Percentiles rank a stretch among this genome's conserved stretches.
phyloP scores from a whole-genome alignment of 768 basidiomycete species.

The Botryobasidium botryosum region DNA sequence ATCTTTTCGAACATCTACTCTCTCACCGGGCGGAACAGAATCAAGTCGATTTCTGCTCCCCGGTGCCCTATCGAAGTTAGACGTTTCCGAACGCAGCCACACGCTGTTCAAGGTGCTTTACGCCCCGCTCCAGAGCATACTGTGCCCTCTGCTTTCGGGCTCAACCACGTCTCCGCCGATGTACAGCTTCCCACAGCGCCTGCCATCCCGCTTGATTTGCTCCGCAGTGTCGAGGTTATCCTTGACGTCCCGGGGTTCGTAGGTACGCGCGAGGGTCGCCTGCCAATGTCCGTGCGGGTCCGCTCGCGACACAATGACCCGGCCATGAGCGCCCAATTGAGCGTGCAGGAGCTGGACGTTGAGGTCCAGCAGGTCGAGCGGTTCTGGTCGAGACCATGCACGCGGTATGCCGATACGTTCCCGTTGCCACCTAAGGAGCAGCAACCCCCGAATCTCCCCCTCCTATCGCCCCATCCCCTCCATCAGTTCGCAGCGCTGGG shows the following conservation, averaged over 20 bases:
- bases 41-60: constrained; percentile 26
- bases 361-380: constrained; percentile 48
- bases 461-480: constrained; percentile 42
- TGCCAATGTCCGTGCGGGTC: constrained; percentile 45
- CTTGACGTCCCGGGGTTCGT: constrained; percentile 42
- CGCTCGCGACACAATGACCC: constrained; percentile 32
- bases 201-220: constrained; percentile 33
- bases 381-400: constrained; percentile 33
- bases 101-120: no score
- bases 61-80: constrained; percentile 30
- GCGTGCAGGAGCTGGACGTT: constrained; percentile 36
- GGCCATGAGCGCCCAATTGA: constrained; percentile 33
- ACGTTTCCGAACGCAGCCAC: constrained; percentile 24
- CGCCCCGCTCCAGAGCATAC: no score
- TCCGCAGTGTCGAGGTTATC: constrained; percentile 47
- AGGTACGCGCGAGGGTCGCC: constrained; percentile 26
- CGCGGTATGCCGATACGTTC: constrained; percentile 28
- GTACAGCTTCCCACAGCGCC: no score
- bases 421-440: constrained; percentile 36
- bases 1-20: constrained; percentile 26
- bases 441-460: constrained; percentile 49
- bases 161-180: constrained; percentile 14
- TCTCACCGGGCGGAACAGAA: constrained; percentile 33
- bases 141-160: constrained; percentile 11
- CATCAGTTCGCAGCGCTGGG: no score